Evolutionary conservation across 192 early-diverging fungal genomes (phyloP).

Genomic region (Podila verticillata): DNA sequence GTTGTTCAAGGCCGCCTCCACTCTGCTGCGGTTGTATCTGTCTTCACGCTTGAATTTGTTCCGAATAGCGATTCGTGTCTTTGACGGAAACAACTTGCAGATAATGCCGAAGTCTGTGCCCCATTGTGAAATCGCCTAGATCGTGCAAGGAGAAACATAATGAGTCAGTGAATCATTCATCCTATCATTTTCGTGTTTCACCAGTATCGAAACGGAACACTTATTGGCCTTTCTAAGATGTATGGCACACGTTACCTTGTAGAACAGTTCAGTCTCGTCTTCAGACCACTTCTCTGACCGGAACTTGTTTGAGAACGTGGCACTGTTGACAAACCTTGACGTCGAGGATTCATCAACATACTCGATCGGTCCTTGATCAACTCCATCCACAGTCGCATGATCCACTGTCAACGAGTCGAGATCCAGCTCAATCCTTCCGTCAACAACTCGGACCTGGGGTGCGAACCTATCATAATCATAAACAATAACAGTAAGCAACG

Average conservation of each 20-base stretch:
- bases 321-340: slow-evolving; percentile 46
- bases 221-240: too few species aligned
- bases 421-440: slow-evolving; percentile 45
- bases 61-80: slow-evolving; percentile 48
- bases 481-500: not conserved
- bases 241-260: slow-evolving; percentile 17
- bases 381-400: slow-evolving; percentile 37
- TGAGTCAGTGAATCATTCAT: not conserved
- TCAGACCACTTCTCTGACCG: slow-evolving; percentile 47
- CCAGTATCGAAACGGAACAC: not conserved
- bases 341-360: slow-evolving; percentile 49
- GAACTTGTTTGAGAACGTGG: slow-evolving; percentile 21
- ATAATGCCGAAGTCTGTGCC: slow-evolving; percentile 61
- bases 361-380: slow-evolving; percentile 33
- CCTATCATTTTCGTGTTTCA: not conserved
- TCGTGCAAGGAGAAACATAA: not conserved
- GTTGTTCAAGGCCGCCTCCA: slow-evolving; percentile 39
- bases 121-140: slow-evolving; percentile 53
- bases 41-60: slow-evolving; percentile 57
- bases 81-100: slow-evolving; percentile 38
- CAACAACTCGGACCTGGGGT: slow-evolving; percentile 45
- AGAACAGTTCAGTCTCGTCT: slow-evolving; percentile 54
- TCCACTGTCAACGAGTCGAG: slow-evolving; percentile 43
- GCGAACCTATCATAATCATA: slow-evolving; percentile 16
- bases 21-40: slow-evolving; percentile 28